These are phyloP conservation scores for Monsonia emarginata DNA, from an alignment of 441 rosid species.

Conservation along the genomic window DNA sequence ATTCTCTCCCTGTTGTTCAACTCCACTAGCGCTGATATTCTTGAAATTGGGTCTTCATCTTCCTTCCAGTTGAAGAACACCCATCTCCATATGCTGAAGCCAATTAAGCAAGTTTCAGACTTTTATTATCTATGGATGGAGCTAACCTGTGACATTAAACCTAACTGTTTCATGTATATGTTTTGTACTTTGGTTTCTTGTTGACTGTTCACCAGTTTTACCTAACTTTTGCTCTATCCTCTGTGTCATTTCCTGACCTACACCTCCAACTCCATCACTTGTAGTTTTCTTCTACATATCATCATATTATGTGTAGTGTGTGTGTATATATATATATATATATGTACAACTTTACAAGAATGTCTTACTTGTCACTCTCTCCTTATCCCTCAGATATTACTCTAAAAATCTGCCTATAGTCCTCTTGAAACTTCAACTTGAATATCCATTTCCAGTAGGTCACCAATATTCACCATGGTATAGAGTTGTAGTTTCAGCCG, in stretches of 20 bases:
- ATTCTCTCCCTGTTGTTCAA: background rate
- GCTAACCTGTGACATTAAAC: background rate
- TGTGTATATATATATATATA: background rate
- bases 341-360: background rate
- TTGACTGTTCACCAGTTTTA: constrained; percentile 1
- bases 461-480: background rate
- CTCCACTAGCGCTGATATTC: too few relatives aligned
- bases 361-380: background rate
- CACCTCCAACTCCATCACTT: background rate
- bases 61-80: too few relatives aligned
- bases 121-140: too few relatives aligned
- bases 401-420: too few relatives aligned
- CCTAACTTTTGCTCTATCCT: background rate
- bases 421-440: background rate
- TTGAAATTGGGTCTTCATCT: too few relatives aligned
- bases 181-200: background rate
- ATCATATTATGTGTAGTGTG: too few relatives aligned
- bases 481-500: too few relatives aligned
- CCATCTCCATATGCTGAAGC: too few relatives aligned
- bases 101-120: background rate
- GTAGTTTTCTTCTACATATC: background rate
- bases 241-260: constrained; percentile 1
- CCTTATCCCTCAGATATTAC: background rate
- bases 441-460: constrained; percentile 2
- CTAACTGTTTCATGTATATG: background rate